A percentile compares a stretch with the other conserved stretches of the same genome.
Evolutionary conservation across 176 grass and related monocot species (phyloP).

Genomic region (Eremochloa ophiuroides): DNA sequence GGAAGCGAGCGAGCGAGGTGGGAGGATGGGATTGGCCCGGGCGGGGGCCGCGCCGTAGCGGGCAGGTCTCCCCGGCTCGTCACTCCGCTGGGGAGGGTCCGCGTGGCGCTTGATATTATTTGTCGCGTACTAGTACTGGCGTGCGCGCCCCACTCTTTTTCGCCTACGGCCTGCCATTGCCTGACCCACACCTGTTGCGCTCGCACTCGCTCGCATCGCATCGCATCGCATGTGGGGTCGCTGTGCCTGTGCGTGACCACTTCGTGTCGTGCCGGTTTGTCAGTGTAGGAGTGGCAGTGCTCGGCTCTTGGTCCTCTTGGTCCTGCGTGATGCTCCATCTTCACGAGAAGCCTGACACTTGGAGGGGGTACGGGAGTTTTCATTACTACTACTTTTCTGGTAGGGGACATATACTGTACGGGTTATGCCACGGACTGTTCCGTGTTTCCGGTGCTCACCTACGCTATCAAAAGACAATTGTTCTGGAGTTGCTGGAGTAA

Average conservation of each 20-base stretch:
- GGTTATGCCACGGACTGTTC: no score
- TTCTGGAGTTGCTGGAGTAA: no score
- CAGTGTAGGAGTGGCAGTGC: neutral
- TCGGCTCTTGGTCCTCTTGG: no score
- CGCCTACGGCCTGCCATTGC: no score
- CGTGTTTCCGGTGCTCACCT: no score
- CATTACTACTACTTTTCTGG: no score
- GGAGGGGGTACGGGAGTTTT: no score
- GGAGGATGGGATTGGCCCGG: conserved; percentile 21
- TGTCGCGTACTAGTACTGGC: neutral
- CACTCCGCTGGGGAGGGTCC: conserved; percentile 22
- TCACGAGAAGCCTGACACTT: no score
- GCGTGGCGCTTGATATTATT: conserved; percentile 39
- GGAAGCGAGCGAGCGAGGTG: conserved; percentile 16
- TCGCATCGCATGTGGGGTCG: neutral
- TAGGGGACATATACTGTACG: no score
- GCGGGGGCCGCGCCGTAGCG: conserved; percentile 29
- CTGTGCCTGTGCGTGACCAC: neutral
- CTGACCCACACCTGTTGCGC: neutral
- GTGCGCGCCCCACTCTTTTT: no score
- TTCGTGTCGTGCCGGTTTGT: neutral
- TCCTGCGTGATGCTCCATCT: no score
- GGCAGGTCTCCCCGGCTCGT: conserved; percentile 31
- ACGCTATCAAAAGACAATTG: no score
- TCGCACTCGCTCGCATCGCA: neutral